Base-by-base conservation (phyloP, 2,329 filamentous ascomycete species). In the Claviceps sp. region DNA sequence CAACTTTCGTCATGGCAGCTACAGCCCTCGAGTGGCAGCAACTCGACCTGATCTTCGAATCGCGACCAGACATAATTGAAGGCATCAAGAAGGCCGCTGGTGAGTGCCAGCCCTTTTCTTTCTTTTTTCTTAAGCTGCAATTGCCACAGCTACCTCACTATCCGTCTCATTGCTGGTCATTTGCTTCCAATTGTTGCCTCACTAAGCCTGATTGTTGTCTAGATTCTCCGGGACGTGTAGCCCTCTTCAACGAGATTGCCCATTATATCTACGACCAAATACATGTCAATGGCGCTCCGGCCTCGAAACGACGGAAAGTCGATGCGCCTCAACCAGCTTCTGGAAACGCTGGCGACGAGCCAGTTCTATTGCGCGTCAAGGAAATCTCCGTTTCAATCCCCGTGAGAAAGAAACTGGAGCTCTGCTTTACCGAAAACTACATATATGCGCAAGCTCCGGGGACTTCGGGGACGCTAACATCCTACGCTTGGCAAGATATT, bases 331-430 rank as follows among this genome's bases (percentile, higher is more conserved):
- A 58, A 61, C 37, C 63, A 6, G 30, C 0, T 3, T 16, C 18
- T 1, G 53, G 46, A 24, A 70, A 71, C 48, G 70, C 75, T 0
- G 68, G 69, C 1, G 66, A 70, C 5, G 79, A 83, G 57, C 59
- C 70, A 6, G 66, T 83, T 0, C 64, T 83, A 26, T 68, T 84
- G 18, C 77, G 77, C 56, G 71, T 85, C 54, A 82, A 81, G 63
- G 82, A 84, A 45, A 80, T 85, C 20, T 85, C 81, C 0, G 72
- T 85, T n/a, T 77, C 79, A 1, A 72, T 84, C 4, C 82, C 82
- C 0, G 79, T 82, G 66, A 72, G 82, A 56, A 86, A 85, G 67
- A 86, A 85, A 65, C 80, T 80, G 58, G 78, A 81, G 56, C 63
- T 85, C 8, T 81, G 78, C 63, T 77, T 85, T 55, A 85, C 81